phyloP scores from a whole-genome alignment of 1,284 basidiomycete genomes.

The Sporisorium reilianum region DNA sequence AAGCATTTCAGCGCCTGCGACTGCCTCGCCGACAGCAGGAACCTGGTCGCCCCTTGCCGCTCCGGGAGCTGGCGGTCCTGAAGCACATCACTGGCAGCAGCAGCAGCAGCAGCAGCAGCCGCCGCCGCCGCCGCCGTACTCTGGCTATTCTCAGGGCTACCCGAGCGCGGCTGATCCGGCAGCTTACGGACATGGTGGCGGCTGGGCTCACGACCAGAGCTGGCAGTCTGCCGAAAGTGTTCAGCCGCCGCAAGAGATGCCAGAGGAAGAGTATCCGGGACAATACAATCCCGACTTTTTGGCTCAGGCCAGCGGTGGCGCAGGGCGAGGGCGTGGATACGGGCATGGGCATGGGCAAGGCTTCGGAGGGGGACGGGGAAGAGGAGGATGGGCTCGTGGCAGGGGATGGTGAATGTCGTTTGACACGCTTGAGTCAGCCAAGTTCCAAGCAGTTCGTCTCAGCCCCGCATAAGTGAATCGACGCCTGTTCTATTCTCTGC shows the following conservation, averaged over 20 bases:
- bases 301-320: conserved; percentile 25
- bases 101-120: no score
- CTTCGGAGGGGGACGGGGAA: conserved; percentile 5
- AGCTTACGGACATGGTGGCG: conserved; percentile 3
- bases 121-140: conserved; percentile 16
- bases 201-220: conserved; percentile 13
- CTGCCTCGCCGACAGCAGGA: conserved; percentile 14
- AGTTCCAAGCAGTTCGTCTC: neutral
- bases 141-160: conserved; percentile 8
- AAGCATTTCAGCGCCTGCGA: neutral
- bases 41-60: conserved; percentile 26
- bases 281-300: conserved; percentile 49
- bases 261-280: conserved; percentile 49
- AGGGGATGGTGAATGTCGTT: conserved; percentile 23
- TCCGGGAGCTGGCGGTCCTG: neutral
- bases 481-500: neutral
- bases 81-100: conserved; percentile 20
- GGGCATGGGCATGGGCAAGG: conserved; percentile 9
- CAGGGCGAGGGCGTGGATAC: conserved; percentile 9
- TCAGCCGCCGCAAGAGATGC: conserved; percentile 21
- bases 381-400: conserved; percentile 20
- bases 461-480: neutral
- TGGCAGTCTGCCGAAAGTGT: conserved; percentile 10
- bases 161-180: conserved; percentile 2
- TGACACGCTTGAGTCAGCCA: neutral